Base-by-base conservation (phyloP, 2,329 filamentous ascomycete species). In the Salinomyces thailandicus region DNA sequence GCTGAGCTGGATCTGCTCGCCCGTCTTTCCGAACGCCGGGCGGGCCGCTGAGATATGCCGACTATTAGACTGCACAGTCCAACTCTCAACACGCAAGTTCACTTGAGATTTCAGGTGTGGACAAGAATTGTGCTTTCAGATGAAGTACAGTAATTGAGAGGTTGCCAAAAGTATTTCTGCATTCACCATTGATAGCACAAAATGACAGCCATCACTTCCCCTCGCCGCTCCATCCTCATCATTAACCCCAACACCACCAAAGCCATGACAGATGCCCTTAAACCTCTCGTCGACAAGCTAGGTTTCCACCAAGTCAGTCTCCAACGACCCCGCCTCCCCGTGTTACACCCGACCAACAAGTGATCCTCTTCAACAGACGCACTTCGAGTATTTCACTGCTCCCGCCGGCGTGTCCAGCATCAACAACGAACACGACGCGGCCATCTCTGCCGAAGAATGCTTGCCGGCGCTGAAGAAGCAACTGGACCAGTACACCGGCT, bases 181-280 rank as follows among this genome's bases (percentile, higher is more conserved):
- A n/a, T n/a, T n/a, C n/a, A n/a, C n/a, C n/a, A n/a, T n/a, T n/a
- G n/a, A n/a, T n/a, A n/a, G n/a, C n/a, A n/a, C n/a, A 31, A 15
- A 31, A 30, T 12, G 15, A 9, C 28, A n/a, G 12, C n/a, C 15
- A 31, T 31, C 9, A 2, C 28, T 31, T 2, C 17, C 5, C 13
- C 11, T 8, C 13, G 33, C 18, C 49, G 57, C 33, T 62, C 61
- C 3, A 75, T 87, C 44, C 68, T 89, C 27, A 66, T 89, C 42
- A 69, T 89, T 50, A 89, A 91, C 53, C 83, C 84, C 20, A 91
- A 91, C 62, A 85, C 81, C 2, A 85, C 79, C 1, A 50, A 62
- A 38, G 64, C 68, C 37, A 89, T 89, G 82, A 89, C 82, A 8
- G 64, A 74, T 5, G 74, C 72, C 17, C 67, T 87, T 49, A 68